These are phyloP conservation scores for Penicillium taxi DNA, from an alignment of 495 filamentous ascomycete species.

Conservation along the genomic window DNA sequence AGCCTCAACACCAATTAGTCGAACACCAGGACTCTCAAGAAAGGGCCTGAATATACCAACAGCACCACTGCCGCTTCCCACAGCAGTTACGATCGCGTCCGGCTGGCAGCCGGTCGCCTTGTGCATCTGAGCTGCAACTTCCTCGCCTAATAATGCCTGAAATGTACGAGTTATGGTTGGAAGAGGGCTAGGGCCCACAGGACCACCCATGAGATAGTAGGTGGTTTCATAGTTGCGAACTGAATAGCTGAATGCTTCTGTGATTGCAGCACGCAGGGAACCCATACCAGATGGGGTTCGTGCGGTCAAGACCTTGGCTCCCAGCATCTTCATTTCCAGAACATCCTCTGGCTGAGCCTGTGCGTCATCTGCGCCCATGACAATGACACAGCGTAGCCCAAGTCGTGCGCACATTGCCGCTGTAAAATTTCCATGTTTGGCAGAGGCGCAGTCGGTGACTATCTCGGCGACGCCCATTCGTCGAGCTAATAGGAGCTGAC, in stretches of 20 bases:
- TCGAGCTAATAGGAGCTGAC: conserved; percentile 26
- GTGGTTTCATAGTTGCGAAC: conserved; percentile 23
- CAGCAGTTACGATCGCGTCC: conserved; percentile 22
- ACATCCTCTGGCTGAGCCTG: conserved; percentile 21
- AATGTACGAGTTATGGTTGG: conserved; percentile 28
- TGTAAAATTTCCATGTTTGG: conserved; percentile 26
- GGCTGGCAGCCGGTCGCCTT: conserved; percentile 14
- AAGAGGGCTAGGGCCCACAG: conserved; percentile 25
- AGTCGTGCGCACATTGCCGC: conserved; percentile 27
- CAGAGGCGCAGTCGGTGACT: conserved; percentile 27
- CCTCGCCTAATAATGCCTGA: conserved; percentile 28
- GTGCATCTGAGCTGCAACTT: conserved; percentile 24
- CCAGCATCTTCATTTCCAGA: conserved; percentile 24
- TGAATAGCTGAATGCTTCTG: conserved; percentile 26
- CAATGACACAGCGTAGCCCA: conserved; percentile 21
- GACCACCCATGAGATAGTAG: conserved; percentile 29
- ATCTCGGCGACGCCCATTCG: conserved; percentile 25
- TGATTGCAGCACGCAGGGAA: conserved; percentile 27
- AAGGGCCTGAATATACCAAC: conserved; percentile 28
- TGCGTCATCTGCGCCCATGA: conserved; percentile 27
- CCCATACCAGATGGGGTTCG: conserved; percentile 21
- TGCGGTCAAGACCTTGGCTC: conserved; percentile 23
- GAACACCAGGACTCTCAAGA: conserved; percentile 10
- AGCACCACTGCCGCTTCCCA: conserved; percentile 23
- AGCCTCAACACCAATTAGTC: conserved; percentile 24